Conservation (phyloP, 2,329 filamentous ascomycete genomes). For the Pestalotiopsis sp. region DNA sequence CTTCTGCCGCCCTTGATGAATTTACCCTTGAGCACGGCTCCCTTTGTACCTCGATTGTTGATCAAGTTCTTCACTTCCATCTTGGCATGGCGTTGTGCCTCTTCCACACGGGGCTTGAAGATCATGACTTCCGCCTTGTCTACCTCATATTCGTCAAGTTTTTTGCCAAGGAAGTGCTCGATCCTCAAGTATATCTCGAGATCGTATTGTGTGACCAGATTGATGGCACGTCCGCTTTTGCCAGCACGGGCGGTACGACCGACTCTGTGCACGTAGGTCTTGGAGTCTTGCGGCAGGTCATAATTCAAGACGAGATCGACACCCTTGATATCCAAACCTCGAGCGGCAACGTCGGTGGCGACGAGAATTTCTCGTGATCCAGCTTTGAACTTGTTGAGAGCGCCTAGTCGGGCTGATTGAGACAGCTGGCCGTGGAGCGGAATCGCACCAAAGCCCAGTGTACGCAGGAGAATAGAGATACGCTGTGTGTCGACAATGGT, state of each 20-base stretch:
- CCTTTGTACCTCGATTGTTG: conserved; percentile 67
- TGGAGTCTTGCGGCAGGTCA: conserved; percentile 81
- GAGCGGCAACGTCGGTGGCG: conserved; percentile 90
- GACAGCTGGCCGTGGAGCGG: conserved; percentile 91
- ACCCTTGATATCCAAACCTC: conserved; percentile 90
- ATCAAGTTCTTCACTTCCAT: conserved; percentile 81
- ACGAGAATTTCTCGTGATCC: conserved; percentile 84
- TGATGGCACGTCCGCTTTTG: conserved; percentile 80
- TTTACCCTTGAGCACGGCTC: conserved; percentile 48
- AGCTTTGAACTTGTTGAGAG: conserved; percentile 86
- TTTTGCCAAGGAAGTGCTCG: conserved; percentile 79
- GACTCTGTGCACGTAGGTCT: conserved; percentile 90
- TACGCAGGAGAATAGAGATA: conserved; percentile 78
- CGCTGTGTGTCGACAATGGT: conserved; percentile 92
- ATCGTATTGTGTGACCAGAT: conserved; percentile 85
- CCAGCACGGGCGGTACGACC: conserved; percentile 87
- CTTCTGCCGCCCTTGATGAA: conserved; percentile 45
- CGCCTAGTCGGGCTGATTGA: conserved; percentile 83
- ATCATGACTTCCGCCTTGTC: conserved; percentile 86
- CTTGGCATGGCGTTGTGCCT: conserved; percentile 80
- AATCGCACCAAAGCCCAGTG: conserved; percentile 86
- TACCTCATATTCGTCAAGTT: conserved; percentile 69
- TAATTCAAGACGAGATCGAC: conserved; percentile 88
- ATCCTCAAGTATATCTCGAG: conserved; percentile 72
- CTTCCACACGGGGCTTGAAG: conserved; percentile 75